These are phyloP conservation scores for Megacollybia platyphylla DNA, from an alignment of 1,284 basidiomycete species.

Conservation along the genomic window DNA sequence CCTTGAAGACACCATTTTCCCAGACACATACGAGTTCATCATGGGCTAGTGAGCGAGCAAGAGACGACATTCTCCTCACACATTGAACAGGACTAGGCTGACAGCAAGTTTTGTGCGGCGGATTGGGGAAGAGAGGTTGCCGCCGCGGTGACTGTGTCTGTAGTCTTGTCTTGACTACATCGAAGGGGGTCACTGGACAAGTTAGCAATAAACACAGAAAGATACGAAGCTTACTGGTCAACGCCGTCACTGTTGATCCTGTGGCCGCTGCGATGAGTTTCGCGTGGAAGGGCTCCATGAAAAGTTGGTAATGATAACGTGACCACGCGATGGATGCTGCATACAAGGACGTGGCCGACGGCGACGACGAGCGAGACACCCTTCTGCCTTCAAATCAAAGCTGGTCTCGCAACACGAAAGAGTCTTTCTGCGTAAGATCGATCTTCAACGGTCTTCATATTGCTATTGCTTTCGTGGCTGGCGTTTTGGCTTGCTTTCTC, in stretches of 20 bases:
- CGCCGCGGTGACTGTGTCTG: conserved; percentile 62
- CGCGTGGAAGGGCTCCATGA: conserved; percentile 64
- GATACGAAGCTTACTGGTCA: conserved; percentile 50
- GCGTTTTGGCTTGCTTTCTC: conserved; percentile 26
- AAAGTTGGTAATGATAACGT: background rate
- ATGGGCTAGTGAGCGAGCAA: conserved; percentile 36
- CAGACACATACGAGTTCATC: conserved; percentile 66
- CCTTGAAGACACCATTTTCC: conserved; percentile 56
- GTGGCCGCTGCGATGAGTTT: conserved; percentile 74
- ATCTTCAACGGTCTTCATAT: conserved; percentile 22
- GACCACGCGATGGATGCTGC: background rate
- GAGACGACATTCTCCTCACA: conserved; percentile 67
- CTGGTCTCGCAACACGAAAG: background rate
- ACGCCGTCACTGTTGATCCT: conserved; percentile 71
- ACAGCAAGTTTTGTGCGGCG: conserved; percentile 49
- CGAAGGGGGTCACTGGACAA: conserved; percentile 81
- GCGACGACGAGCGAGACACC: conserved; percentile 18
- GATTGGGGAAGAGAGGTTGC: conserved; percentile 33
- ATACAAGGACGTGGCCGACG: conserved; percentile 4
- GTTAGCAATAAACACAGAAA: conserved; percentile 5
- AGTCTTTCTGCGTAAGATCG: conserved; percentile 11
- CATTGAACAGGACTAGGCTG: conserved; percentile 49
- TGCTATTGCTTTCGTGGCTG: conserved; percentile 28
- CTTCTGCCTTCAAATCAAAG: conserved; percentile 16
- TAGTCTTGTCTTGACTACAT: conserved; percentile 87